Evolutionary conservation across 2,329 filamentous ascomycete species (phyloP), one percentile per base, ranked within the genome.

Genomic region (Stagonosporopsis chrysanthemi): DNA sequence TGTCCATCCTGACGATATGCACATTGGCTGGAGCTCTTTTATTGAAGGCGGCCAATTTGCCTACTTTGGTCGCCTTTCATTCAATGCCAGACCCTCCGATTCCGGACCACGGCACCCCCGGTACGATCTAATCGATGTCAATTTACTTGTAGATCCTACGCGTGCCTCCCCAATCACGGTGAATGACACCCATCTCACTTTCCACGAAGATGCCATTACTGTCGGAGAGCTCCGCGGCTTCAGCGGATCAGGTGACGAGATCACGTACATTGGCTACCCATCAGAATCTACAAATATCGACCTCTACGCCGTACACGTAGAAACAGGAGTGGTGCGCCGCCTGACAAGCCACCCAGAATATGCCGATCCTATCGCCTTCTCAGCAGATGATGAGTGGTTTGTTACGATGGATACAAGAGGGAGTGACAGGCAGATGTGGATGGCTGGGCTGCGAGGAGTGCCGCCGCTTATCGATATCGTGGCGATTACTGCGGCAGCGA

Each of bases 211-310:
- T 8, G 72, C 72, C 9, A 72, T 80, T 47, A 62, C 58, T 2
- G 71, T 81, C 0, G 80, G 80, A 6, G 80, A 83, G 65, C 67
- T 81, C 1, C 77, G 80, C 11, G 79, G 80, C 7, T 82, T 81
- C 60, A 78, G 59, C 9, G 79, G 79, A 6, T 70, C 65, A 3
- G 79, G 80, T 0, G 66, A 71, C 7, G 78, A 81, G 56, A 68
- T 80, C 15, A 74, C 71, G 0, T 81, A 81, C 62, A 66, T 82
- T 7, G 79, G 79, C 1, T 68, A 67, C 45, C 65, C 77, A 0
- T 48, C 47, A 7, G 79, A 83, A 62, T 78, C 79, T 1, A 76
- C 65, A 59, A 83, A 81, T 46, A 77, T 81, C 54, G 80, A 82
- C 56, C 60, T 81, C 6, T 81, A 76, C 51, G 79, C 79, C 2